Conservation (phyloP, 2,329 filamentous ascomycete genomes). For the Dendryphion nanum region DNA sequence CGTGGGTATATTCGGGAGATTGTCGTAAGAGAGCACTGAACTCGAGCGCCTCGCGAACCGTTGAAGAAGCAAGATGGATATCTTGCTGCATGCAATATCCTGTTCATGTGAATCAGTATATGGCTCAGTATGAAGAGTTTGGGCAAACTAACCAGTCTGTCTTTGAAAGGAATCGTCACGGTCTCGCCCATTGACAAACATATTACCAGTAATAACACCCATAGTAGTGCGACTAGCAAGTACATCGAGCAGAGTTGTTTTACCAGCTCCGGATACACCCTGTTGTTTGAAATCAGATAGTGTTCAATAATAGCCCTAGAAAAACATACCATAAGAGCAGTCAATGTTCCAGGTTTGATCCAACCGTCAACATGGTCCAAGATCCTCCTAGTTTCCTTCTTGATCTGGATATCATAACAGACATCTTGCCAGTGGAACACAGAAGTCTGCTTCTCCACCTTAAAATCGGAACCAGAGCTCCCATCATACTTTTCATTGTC, state of each 20-base stretch:
- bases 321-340: conserved; percentile 39
- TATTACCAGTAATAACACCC: conserved; percentile 26
- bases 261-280: conserved; percentile 54
- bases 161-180: conserved; percentile 78
- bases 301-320: no score
- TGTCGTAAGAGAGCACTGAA: conserved; percentile 61
- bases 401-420: conserved; percentile 25
- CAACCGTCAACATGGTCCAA: conserved; percentile 54
- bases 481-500: conserved; percentile 25
- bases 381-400: conserved; percentile 46
- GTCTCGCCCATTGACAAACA: conserved; percentile 25
- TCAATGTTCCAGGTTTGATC: conserved; percentile 55
- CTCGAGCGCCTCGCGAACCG: conserved; percentile 68
- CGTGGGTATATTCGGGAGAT: conserved; percentile 49
- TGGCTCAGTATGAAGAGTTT: no score
- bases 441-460: conserved; percentile 34
- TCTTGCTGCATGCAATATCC: no score
- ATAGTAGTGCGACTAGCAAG: conserved; percentile 61
- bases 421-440: conserved; percentile 37
- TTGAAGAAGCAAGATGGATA: conserved; percentile 74
- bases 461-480: conserved; percentile 25
- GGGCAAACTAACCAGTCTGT: conserved; percentile 83
- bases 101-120: no score
- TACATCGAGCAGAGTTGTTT: conserved; percentile 46
- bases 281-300: no score